A percentile compares a stretch with the other conserved stretches of the same genome.
Conservation (phyloP, 208 protist species). For the Wallacemonas sp. region DNA sequence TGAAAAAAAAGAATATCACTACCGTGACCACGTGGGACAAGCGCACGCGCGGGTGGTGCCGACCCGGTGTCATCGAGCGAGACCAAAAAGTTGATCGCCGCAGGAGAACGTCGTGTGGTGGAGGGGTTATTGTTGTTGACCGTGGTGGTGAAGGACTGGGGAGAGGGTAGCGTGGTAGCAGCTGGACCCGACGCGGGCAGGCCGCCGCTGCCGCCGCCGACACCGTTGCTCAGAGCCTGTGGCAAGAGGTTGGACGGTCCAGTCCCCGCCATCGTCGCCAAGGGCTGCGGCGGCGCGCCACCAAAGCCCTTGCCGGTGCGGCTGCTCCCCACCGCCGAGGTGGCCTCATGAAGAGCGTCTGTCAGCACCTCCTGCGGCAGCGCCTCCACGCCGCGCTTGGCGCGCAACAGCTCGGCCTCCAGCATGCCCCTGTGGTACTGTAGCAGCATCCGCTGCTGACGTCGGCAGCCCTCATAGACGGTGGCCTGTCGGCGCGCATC, state of each 20-base stretch:
- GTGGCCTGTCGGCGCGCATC: constrained; percentile 20
- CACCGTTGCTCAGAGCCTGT: no score
- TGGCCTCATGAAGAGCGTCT: no score
- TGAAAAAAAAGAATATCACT: no score
- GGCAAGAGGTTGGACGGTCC: no score
- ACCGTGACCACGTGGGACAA: not conserved
- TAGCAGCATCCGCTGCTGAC: constrained; percentile 32
- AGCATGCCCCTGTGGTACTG: constrained; percentile 30
- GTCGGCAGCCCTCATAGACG: constrained; percentile 33
- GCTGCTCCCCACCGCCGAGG: not conserved
- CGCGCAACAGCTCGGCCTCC: constrained; percentile 3
- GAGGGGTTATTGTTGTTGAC: not conserved
- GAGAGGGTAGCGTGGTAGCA: no score
- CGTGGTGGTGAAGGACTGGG: not conserved
- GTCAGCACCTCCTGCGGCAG: not conserved
- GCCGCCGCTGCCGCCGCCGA: no score
- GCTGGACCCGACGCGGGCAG: no score
- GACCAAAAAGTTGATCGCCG: not conserved
- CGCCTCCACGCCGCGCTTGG: not conserved
- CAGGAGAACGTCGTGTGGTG: not conserved
- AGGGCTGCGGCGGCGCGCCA: no score
- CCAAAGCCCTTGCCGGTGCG: not conserved
- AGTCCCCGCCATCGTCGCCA: no score
- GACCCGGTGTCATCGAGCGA: not conserved
- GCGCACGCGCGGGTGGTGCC: not conserved